These are phyloP conservation scores for Fusarium torulosum DNA, from an alignment of 2,329 filamentous ascomycete species.

Conservation along the genomic window DNA sequence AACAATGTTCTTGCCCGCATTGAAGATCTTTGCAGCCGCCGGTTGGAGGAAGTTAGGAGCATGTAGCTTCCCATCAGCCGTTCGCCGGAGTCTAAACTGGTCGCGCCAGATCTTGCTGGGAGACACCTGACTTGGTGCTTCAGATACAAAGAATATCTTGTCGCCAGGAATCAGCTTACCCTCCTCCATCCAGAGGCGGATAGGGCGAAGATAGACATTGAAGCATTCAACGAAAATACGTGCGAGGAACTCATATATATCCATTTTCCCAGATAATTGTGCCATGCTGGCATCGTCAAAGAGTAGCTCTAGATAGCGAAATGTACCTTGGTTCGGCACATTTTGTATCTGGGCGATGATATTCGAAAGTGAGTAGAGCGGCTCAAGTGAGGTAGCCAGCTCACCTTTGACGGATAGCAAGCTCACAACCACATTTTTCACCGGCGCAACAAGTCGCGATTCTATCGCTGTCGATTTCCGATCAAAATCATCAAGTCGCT, in stretches of 20 bases:
- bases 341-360: constrained; percentile 70
- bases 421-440: constrained; percentile 71
- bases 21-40: constrained; percentile 80
- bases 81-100: constrained; percentile 75
- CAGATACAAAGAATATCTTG: constrained; percentile 80
- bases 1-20: constrained; percentile 87
- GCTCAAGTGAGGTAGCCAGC: constrained; percentile 64
- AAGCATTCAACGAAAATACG: constrained; percentile 84
- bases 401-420: constrained; percentile 72
- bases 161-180: constrained; percentile 76
- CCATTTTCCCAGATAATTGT: constrained; percentile 75
- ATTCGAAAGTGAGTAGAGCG: constrained; percentile 70
- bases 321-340: constrained; percentile 65
- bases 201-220: constrained; percentile 82
- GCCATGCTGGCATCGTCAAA: constrained; percentile 77
- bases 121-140: constrained; percentile 67
- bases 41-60: constrained; percentile 81
- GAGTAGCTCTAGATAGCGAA: constrained; percentile 82
- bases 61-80: constrained; percentile 70
- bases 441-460: constrained; percentile 66
- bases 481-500: constrained; percentile 70
- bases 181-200: constrained; percentile 85
- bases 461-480: constrained; percentile 70
- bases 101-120: constrained; percentile 79
- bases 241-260: constrained; percentile 72